Percentiles rank a stretch among this genome's conserved stretches.
These are phyloP conservation scores for Fusarium fujikuroi DNA, from an alignment of 2,329 filamentous ascomycete genomes.

Conservation along the genomic window DNA sequence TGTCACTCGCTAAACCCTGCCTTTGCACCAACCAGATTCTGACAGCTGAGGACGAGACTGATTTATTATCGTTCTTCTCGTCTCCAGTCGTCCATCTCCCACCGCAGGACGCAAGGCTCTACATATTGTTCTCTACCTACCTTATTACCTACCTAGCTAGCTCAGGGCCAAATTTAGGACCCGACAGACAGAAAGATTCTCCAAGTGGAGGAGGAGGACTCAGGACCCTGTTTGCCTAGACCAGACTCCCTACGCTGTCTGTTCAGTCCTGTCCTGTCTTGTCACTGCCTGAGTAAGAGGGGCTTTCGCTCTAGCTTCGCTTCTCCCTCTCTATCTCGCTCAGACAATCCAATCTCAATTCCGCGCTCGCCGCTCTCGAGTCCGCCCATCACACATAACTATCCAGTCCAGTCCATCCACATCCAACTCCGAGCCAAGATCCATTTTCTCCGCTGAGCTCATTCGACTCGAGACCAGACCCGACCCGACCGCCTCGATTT, in stretches of 20 bases:
- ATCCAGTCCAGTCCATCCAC: not conserved
- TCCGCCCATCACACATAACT: conserved; percentile 29
- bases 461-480: conserved; percentile 10
- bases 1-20: conserved; percentile 33
- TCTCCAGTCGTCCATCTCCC: not conserved
- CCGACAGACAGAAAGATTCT: not conserved
- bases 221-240: conserved; percentile 4
- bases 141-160: not conserved
- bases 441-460: conserved; percentile 40
- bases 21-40: conserved; percentile 18
- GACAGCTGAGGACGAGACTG: not conserved
- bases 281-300: conserved; percentile 30
- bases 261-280: not conserved
- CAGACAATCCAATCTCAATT: conserved; percentile 32
- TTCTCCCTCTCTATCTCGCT: conserved; percentile 5
- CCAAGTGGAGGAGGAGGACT: conserved; percentile 13
- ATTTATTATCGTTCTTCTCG: not conserved
- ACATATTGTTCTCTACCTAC: not conserved
- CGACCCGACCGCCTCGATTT: conserved; percentile 29
- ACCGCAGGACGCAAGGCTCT: conserved; percentile 14
- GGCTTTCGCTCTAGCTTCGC: conserved; percentile 12
- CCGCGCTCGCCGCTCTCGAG: conserved; percentile 40
- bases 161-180: not conserved
- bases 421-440: conserved; percentile 21
- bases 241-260: not conserved